A percentile compares a stretch with the other conserved stretches of the same genome.
Evolutionary conservation across 2,329 filamentous ascomycete genomes (phyloP).

Genomic region (Myriangium duriaei): DNA sequence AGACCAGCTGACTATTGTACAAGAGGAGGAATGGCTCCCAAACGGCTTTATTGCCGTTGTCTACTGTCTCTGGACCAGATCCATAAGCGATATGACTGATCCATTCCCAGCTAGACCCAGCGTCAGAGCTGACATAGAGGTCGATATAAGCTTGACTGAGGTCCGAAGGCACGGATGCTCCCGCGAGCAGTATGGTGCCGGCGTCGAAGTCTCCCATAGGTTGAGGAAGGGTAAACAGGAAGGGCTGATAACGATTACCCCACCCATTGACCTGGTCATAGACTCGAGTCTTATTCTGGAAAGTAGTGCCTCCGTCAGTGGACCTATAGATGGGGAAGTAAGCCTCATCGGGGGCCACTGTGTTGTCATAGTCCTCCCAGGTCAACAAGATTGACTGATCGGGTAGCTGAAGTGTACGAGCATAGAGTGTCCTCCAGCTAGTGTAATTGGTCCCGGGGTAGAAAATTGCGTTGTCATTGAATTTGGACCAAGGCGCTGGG

Average conservation of each 20-base stretch:
- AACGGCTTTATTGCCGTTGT: conserved; percentile 45
- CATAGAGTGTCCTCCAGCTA: neutral
- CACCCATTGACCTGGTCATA: conserved; percentile 48
- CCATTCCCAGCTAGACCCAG: conserved; percentile 23
- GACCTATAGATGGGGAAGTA: neutral
- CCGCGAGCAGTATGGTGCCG: conserved; percentile 49
- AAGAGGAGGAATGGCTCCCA: conserved; percentile 49
- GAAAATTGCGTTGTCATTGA: neutral
- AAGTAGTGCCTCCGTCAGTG: conserved; percentile 1
- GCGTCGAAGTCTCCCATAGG: conserved; percentile 43
- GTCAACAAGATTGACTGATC: neutral
- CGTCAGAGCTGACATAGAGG: conserved; percentile 49
- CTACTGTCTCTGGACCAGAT: neutral
- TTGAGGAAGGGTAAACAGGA: conserved; percentile 48
- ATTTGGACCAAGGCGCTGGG: neutral
- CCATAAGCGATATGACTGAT: conserved; percentile 4
- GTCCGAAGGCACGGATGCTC: conserved; percentile 44
- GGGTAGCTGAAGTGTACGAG: neutral
- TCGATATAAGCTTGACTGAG: conserved; percentile 49
- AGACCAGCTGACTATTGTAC: conserved; percentile 40
- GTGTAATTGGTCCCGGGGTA: neutral
- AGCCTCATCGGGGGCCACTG: neutral
- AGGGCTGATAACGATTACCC: conserved; percentile 55
- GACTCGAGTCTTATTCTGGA: conserved; percentile 44
- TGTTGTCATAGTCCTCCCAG: conserved; percentile 1